phyloP scores from a whole-genome alignment of 2,329 filamentous ascomycete species.

The Falciphora oryzae region DNA sequence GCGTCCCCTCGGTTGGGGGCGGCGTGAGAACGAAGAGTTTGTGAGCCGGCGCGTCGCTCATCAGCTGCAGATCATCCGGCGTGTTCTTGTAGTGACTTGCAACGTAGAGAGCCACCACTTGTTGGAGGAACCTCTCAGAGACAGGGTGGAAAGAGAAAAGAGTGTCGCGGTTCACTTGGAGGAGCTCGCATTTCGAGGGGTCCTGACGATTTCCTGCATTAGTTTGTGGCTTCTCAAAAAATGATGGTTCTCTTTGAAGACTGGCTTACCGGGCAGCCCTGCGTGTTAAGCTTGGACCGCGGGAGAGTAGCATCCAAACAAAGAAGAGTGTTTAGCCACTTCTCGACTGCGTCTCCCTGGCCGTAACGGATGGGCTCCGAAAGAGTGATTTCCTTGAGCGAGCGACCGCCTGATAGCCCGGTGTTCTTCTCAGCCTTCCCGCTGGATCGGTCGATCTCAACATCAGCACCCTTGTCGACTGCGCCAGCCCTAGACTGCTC shows the following conservation, averaged over 20 bases:
- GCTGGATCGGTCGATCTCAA: slow-evolving; percentile 72
- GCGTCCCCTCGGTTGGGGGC: slow-evolving; percentile 69
- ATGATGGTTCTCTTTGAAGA: not conserved
- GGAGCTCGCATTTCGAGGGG: slow-evolving; percentile 82
- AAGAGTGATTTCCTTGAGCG: slow-evolving; percentile 85
- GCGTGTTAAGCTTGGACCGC: slow-evolving; percentile 62
- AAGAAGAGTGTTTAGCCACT: slow-evolving; percentile 90
- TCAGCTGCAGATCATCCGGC: slow-evolving; percentile 94
- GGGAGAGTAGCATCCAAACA: slow-evolving; percentile 91
- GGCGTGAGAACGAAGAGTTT: slow-evolving; percentile 92
- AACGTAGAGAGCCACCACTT: slow-evolving; percentile 97
- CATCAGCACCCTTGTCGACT: slow-evolving; percentile 46
- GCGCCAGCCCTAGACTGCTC: slow-evolving; percentile 74
- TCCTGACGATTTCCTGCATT: slow-evolving; percentile 36
- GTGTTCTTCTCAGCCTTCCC: slow-evolving; percentile 64
- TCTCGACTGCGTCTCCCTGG: slow-evolving; percentile 84
- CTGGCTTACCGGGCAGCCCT: slow-evolving; percentile 61
- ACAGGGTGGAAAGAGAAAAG: slow-evolving; percentile 97
- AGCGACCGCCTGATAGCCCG: slow-evolving; percentile 60
- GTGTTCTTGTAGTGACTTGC: slow-evolving; percentile 98
- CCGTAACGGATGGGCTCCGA: slow-evolving; percentile 93
- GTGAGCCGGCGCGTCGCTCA: slow-evolving; percentile 96
- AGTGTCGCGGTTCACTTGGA: slow-evolving; percentile 93
- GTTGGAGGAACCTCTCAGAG: slow-evolving; percentile 93
- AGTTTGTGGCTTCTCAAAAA: no score